Evolutionary conservation across 2,329 filamentous ascomycete species (phyloP), one percentile per base, ranked within the genome.

Genomic region (Ceratocystis harringtonii): DNA sequence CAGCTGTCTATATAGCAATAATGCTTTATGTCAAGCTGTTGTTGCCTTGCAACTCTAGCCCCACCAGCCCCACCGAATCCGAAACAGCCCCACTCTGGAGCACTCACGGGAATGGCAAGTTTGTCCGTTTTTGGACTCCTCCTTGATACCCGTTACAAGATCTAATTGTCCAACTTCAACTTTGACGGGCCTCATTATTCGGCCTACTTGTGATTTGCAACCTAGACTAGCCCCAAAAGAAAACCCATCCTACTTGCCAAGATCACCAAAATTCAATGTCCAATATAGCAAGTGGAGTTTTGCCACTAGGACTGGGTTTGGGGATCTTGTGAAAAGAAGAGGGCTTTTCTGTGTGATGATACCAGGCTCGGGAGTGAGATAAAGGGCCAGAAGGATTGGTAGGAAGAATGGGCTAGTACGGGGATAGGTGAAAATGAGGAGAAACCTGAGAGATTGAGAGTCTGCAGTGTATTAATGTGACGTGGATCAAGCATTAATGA

Each of bases 231-330:
- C 36, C 48, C 3, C 3, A 25, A 8, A 15, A 52, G 48, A 15
- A 52, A 19, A 8, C 3, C 0, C 44, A 58, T 58, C 52, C 52
- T 58, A 15, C 22, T 58, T 32, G 52, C 52, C 52, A 58, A 58
- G 52, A 58, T 58, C 52, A 36, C 52, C 28, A 32, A 58, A 30
- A 36, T 58, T 15, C 52, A 58, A 58, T 58, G 52, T 58, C 28
- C 52, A 30, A 19, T 36, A 58, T 32, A 10, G 28, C 8, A 30
- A 36, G 25, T 4, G 25, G 52, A 5, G 22, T 30, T 15, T 17
- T 57, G 32, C 32, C 10, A 36, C 17, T 25, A 15, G 28, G 28
- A 32, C 52, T 6, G 52, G 52, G 52, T 17, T 30, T 57, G 12
- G 28, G 52, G 28, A 7, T 17, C 25, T 58, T 58, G 28, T n/a